Evolutionary conservation across 495 filamentous ascomycete genomes (phyloP).

Genomic region (Chaetomium tenue): DNA sequence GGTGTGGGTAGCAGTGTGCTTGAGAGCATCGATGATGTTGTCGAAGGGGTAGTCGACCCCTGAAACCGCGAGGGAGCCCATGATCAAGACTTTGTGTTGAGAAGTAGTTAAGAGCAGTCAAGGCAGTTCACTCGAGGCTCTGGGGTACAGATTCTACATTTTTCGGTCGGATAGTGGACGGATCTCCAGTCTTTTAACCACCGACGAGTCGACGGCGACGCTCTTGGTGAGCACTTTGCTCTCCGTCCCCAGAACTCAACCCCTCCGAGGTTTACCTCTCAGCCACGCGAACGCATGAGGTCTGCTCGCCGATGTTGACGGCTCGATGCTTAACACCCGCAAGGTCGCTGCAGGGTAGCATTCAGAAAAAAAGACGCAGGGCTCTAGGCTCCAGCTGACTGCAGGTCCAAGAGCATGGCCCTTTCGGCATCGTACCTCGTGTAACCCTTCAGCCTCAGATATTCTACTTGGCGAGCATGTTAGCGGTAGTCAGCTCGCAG

Average conservation of each 20-base stretch:
- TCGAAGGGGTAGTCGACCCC: constrained; percentile 13
- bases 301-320: constrained; percentile 9
- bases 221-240: no score
- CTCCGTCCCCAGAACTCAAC: not conserved
- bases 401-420: not conserved
- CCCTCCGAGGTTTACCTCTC: not conserved
- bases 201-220: not conserved
- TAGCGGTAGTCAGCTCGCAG: not conserved
- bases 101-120: not conserved
- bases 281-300: not conserved
- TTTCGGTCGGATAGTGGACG: no score
- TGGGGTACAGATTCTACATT: no score
- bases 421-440: not conserved
- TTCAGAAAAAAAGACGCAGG: not conserved
- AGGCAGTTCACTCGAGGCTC: no score
- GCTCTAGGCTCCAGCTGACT: not conserved
- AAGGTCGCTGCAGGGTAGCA: not conserved
- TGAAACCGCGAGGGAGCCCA: constrained; percentile 9
- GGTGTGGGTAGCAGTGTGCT: constrained; percentile 7
- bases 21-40: constrained; percentile 15
- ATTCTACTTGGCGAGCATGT: no score
- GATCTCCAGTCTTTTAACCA: not conserved
- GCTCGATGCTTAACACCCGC: not conserved
- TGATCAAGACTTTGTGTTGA: not conserved
- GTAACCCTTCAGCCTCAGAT: constrained; percentile 9